Percentiles rank a stretch among this genome's conserved stretches.
Evolutionary conservation across 495 filamentous ascomycete species (phyloP).

Genomic region (Hypoxylon perforatum): DNA sequence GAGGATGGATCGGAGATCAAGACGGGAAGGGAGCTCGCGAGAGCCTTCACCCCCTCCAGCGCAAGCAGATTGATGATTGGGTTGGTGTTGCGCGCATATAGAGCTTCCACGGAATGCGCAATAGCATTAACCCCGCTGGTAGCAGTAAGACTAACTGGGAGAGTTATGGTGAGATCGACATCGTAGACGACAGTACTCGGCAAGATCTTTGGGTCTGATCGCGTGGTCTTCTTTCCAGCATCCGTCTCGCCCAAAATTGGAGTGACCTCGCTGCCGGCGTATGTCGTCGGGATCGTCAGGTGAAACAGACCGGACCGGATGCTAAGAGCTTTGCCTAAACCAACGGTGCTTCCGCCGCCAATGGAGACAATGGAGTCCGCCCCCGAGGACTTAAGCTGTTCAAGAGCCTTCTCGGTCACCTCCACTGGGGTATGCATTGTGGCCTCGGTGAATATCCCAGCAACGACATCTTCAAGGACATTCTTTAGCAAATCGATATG

Average conservation of each 20-base stretch:
- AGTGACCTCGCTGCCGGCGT: constrained; percentile 77
- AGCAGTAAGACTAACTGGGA: constrained; percentile 68
- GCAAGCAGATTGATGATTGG: constrained; percentile 69
- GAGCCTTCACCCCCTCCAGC: constrained; percentile 64
- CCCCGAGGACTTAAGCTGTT: constrained; percentile 50
- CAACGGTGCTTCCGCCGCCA: constrained; percentile 74
- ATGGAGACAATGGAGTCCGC: constrained; percentile 65
- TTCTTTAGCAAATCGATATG: constrained; percentile 62
- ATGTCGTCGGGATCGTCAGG: constrained; percentile 75
- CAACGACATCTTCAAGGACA: constrained; percentile 62
- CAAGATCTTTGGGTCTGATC: constrained; percentile 72
- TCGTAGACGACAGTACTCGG: constrained; percentile 76
- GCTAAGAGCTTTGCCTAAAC: constrained; percentile 74
- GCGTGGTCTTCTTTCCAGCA: constrained; percentile 71
- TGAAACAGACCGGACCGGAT: constrained; percentile 72
- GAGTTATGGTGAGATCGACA: constrained; percentile 73
- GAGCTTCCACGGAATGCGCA: constrained; percentile 75
- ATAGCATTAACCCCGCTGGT: constrained; percentile 78
- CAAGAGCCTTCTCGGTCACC: constrained; percentile 69
- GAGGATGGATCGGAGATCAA: constrained; percentile 63
- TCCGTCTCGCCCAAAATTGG: constrained; percentile 75
- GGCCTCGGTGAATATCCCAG: constrained; percentile 70
- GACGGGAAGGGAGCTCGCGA: constrained; percentile 66
- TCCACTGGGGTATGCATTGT: constrained; percentile 76
- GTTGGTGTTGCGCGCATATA: constrained; percentile 73